Evolutionary conservation across 73 alveolate species (phyloP).

Genomic region (Tetrahymena malaccensis): DNA sequence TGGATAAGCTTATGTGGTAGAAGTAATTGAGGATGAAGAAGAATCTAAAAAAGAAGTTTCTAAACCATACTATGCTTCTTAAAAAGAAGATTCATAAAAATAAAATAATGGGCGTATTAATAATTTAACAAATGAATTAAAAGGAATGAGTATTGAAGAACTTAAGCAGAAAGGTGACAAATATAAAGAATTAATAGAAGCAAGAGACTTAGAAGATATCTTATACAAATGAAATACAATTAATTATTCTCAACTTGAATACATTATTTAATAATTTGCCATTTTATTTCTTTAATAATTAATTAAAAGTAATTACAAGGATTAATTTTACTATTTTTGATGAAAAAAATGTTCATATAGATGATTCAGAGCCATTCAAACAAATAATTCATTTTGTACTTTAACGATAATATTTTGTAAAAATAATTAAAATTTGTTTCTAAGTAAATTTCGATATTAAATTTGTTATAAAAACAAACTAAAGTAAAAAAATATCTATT

Average conservation of each 20-base stretch:
- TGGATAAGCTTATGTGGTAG: slow-evolving; percentile 13
- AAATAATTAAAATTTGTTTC: too few species aligned
- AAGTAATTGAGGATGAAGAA: slow-evolving; percentile 36
- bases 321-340: too few species aligned
- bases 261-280: neutral
- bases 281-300: too few species aligned
- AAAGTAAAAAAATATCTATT: neutral
- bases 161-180: slow-evolving; percentile 31
- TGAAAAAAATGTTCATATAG: neutral
- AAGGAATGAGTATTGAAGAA: slow-evolving; percentile 33
- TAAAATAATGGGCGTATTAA: slow-evolving; percentile 12
- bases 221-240: slow-evolving; percentile 15
- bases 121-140: slow-evolving; percentile 10
- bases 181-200: slow-evolving; percentile 36
- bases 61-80: slow-evolving; percentile 26
- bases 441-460: too few species aligned
- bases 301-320: too few species aligned
- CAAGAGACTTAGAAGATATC: slow-evolving; percentile 45
- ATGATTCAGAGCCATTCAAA: neutral
- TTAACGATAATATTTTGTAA: too few species aligned
- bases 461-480: too few species aligned
- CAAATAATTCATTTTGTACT: too few species aligned
- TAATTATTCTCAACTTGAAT: too few species aligned
- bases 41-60: neutral
- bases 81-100: neutral